phyloP scores from a whole-genome alignment of 768 basidiomycete species.

The Saitozyma sp. region DNA sequence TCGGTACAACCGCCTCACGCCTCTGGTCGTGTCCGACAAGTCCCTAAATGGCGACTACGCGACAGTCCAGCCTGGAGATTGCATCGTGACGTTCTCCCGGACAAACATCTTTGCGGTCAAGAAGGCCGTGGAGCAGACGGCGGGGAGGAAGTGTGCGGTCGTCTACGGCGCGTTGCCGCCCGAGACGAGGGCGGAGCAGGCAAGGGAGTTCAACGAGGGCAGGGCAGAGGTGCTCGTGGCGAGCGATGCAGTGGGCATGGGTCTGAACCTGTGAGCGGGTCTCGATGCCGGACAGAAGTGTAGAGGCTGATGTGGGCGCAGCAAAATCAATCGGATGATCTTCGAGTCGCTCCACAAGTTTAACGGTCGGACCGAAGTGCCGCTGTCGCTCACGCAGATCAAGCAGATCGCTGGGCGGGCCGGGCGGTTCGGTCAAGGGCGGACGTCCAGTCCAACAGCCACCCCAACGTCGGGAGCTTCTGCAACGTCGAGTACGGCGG shows the following conservation, averaged over 20 bases:
- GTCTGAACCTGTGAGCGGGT: conserved; percentile 76
- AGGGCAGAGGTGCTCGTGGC: conserved; percentile 87
- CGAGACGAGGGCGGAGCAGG: conserved; percentile 87
- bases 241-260: conserved; percentile 96
- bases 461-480: conserved; percentile 3
- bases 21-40: conserved; percentile 68
- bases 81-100: conserved; percentile 82
- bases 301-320: conserved; percentile 49
- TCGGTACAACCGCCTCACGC: conserved; percentile 83
- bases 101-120: conserved; percentile 74
- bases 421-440: conserved; percentile 68
- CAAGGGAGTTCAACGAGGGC: conserved; percentile 88
- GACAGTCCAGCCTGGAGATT: conserved; percentile 76
- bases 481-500: conserved; percentile 6
- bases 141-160: conserved; percentile 79
- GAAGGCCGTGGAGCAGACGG: conserved; percentile 66
- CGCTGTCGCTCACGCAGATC: conserved; percentile 70
- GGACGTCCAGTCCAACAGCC: neutral
- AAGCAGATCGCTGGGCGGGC: conserved; percentile 96
- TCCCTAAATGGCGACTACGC: conserved; percentile 65
- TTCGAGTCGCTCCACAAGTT: conserved; percentile 72
- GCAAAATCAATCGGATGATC: conserved; percentile 86
- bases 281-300: neutral
- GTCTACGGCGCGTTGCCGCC: conserved; percentile 91
- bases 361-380: conserved; percentile 57